These are phyloP conservation scores for Rhizopus arrhizus DNA, from an alignment of 371 early-diverging fungal species.

Conservation along the genomic window DNA sequence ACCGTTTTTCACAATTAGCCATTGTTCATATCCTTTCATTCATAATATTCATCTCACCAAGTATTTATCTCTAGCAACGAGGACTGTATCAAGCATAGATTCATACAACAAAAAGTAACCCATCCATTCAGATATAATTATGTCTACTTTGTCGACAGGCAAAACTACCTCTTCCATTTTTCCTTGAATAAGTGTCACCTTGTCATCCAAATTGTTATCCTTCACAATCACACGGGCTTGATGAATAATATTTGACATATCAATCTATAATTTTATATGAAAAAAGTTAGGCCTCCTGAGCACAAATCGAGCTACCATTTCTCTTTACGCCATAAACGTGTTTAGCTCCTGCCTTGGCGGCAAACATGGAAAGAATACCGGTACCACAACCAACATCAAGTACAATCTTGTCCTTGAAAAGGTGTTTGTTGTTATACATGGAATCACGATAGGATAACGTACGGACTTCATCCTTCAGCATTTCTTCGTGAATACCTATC, in stretches of 20 bases:
- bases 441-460: slow-evolving; percentile 93
- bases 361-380: slow-evolving; percentile 97
- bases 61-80: slow-evolving; percentile 93
- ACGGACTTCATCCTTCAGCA: slow-evolving; percentile 94
- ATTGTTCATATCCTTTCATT: background rate
- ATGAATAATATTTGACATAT: slow-evolving; percentile 96
- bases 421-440: slow-evolving; percentile 90
- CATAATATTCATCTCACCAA: slow-evolving; percentile 50
- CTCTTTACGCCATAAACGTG: slow-evolving; percentile 83
- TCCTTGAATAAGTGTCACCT: slow-evolving; percentile 87
- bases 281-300: too few relatives aligned
- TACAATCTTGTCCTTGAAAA: slow-evolving; percentile 96
- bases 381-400: slow-evolving; percentile 99
- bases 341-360: slow-evolving; percentile 93
- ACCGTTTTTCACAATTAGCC: too few relatives aligned
- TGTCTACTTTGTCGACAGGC: slow-evolving; percentile 90
- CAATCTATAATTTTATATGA: slow-evolving; percentile 56
- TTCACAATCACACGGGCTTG: slow-evolving; percentile 88
- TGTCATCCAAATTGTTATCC: slow-evolving; percentile 86
- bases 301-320: too few relatives aligned
- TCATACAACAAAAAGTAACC: slow-evolving; percentile 98
- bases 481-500: slow-evolving; percentile 60
- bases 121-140: slow-evolving; percentile 99
- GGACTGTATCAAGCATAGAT: slow-evolving; percentile 97
- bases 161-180: slow-evolving; percentile 94